Conservation (phyloP, 805 yeast genomes). For the Lachancea fermentati region DNA sequence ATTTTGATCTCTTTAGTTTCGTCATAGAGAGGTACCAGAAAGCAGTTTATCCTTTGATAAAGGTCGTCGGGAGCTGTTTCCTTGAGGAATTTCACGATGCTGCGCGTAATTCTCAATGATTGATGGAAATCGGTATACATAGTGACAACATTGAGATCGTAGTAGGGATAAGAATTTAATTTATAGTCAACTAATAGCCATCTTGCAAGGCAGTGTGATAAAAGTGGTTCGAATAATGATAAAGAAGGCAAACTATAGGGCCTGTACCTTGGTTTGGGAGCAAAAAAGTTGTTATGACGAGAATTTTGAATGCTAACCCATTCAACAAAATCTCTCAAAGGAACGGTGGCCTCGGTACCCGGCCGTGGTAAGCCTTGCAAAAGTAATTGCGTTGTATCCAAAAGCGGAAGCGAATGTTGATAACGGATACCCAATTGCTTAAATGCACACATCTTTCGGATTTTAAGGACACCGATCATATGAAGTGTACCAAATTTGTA, state of each 20-base stretch:
- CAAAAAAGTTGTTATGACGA: conserved; percentile 5
- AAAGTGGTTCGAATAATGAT: conserved; percentile 11
- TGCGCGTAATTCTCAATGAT: conserved; percentile 15
- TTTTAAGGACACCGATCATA: too few relatives aligned
- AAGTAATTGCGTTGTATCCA: conserved; percentile 6
- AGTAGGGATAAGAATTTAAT: conserved; percentile 60
- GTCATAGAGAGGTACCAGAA: conserved; percentile 27
- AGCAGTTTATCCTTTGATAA: conserved; percentile 22
- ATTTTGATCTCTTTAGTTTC: background rate
- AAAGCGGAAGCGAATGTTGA: conserved; percentile 7
- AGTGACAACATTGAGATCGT: conserved; percentile 44
- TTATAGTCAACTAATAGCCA: conserved; percentile 69
- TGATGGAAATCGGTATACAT: conserved; percentile 26
- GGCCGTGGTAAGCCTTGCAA: conserved; percentile 6
- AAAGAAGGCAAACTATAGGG: conserved; percentile 1
- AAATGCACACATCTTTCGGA: too few relatives aligned
- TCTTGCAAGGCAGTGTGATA: conserved; percentile 50
- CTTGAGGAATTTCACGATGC: conserved; percentile 19
- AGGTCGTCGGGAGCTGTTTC: conserved; percentile 15
- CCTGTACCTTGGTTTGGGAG: background rate
- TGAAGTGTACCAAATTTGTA: too few relatives aligned
- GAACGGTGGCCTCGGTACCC: conserved; percentile 2
- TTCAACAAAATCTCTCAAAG: conserved; percentile 10
- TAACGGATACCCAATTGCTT: background rate
- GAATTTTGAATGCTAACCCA: conserved; percentile 4